These are phyloP conservation scores for Metrosideros polymorpha DNA, from an alignment of 441 rosid genomes.

Conservation along the genomic window DNA sequence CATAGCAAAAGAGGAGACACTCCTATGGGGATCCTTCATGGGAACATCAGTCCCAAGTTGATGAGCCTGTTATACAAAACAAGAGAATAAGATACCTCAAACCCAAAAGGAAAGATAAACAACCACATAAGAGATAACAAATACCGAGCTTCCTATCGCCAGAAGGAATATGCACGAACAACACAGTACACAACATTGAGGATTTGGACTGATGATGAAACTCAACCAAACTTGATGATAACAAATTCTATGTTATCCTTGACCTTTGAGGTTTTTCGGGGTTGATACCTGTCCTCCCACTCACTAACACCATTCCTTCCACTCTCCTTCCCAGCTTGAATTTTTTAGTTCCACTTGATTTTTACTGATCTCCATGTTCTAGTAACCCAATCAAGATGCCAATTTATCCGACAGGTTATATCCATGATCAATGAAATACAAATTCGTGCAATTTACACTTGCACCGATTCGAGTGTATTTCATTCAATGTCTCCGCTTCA, in stretches of 20 bases:
- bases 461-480: not conserved
- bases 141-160: not conserved
- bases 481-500: not conserved
- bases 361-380: not conserved
- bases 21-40: conserved; percentile 66
- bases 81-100: not conserved
- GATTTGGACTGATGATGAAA: not conserved
- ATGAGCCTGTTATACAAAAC: conserved; percentile 37
- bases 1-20: conserved; percentile 79
- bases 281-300: not conserved
- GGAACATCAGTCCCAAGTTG: conserved; percentile 83
- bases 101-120: not conserved
- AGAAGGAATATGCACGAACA: not conserved
- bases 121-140: not conserved
- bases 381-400: not conserved
- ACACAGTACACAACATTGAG: not conserved
- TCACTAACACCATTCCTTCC: not conserved
- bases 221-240: not conserved
- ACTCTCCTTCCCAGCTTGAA: not conserved
- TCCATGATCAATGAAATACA: not conserved
- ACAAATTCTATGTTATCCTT: not conserved
- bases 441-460: not conserved
- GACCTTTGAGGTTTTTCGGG: not conserved
- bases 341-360: not conserved
- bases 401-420: not conserved